Base-by-base conservation (phyloP, 805 yeast genomes). In the Debaryomyces prosopidis region DNA sequence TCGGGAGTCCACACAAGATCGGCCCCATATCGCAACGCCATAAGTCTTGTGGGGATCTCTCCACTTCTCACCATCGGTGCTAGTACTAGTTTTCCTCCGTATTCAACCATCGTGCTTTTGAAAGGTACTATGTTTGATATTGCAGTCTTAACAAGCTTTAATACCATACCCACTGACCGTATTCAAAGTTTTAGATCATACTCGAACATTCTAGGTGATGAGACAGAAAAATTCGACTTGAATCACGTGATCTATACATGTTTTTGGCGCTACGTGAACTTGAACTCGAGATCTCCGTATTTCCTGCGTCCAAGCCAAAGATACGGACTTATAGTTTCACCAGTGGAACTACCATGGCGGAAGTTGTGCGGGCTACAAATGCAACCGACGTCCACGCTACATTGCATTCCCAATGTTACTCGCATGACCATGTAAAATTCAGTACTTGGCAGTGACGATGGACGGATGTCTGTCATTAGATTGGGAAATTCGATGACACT, bases 61-160 rank as follows among this genome's bases (percentile, higher is more conserved):
- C 98, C 96, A 34, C 92, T 87, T 30, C 99, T 75, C 41, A 92
- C 97, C 99, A 92, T 92, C 0, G 99, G 99, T 0, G 97, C 98
- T 33, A 92, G 76, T 16, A 85, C 95, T 44, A 90, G 66, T 57
- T 87, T 88, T 1, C 95, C 92, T 15, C 79, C 76, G 66, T 82
- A 91, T 28, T 79, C 81, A 4, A 86, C 75, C 33, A 14, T 14
- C 16, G 33, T 30, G 6, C 10, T 34, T 7, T 34, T 18, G 2
- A 15, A 17, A 17, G 19, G 19, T 18, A 17, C 5, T 16, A 7
- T 34, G 6, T 17, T 16, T n/a, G 37, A 34, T 17, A 34, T 30
- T 12, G 37, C 37, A 2, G 17, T 34, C 8, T 14, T 34, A 3
- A 16, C 23, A 15, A 34, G 16, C 19, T 19, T 30, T 9, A n/a